Base-by-base conservation (phyloP, 768 basidiomycete genomes). In the Boletus reticuloceps region DNA sequence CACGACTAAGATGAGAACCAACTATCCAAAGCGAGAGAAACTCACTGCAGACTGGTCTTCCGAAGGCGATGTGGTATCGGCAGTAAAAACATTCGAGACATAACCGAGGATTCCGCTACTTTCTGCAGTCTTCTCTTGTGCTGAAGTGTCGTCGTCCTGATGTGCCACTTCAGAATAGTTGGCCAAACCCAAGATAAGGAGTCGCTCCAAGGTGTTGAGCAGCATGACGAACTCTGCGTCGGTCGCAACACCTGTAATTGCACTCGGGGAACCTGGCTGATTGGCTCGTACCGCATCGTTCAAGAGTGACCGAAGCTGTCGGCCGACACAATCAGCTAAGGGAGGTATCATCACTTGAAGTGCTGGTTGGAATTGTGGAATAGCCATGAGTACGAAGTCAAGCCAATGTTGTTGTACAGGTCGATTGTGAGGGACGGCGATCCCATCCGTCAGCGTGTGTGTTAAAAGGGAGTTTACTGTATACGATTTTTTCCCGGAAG, bases 401-500 rank as follows among this genome's bases (percentile, higher is more conserved):
- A 98, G 78, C 96, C 96, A 98, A 63, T 97, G 92, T 64, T 97
- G 95, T 31, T 96, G 70, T 25, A 96, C 81, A 1, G 92, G 80
- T 29, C 86, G 83, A 71, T 96, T 97, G 31, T 79, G 71, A 11
- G 78, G 74, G 6, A 76, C 69, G 12, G 85, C 75, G 45, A 98
- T 83, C 4, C 91, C 96, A 65, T 96, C 91, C 17, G 88, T 76
- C 20, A 98, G 75, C 0, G 88, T 85, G 61, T 89, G 89, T 0
- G 88, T 79, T 27, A 97, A 72, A 41, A 93, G 79, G 0, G 89
- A 82, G 63, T 88, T 90, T 47, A 89, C 70, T 11, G 81, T 72
- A 61, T 86, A 82, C 8, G 74, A 46, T 56, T 64, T 59, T 59
- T 63, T 50, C 29, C 62, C 60, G 1, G 64, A 45, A 25, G 74